Conservation (phyloP, 192 early-diverging fungal genomes). For the Pilaira anomala region DNA sequence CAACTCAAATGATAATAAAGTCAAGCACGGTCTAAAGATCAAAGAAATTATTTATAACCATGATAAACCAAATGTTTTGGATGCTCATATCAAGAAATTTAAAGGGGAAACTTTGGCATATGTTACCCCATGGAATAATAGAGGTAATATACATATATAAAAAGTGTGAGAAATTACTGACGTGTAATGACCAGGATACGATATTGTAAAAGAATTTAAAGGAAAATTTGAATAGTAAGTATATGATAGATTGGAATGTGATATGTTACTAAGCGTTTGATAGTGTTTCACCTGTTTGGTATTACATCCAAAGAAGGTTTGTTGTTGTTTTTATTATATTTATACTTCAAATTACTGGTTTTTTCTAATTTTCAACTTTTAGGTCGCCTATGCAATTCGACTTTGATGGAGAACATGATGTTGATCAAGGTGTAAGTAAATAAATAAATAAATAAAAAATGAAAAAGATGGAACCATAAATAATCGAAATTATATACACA, state of each 20-base stretch:
- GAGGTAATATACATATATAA: conserved; percentile 21
- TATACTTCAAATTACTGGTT: not conserved
- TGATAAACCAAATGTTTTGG: conserved; percentile 16
- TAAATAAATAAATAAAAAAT: not conserved
- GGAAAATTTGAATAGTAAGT: conserved; percentile 46
- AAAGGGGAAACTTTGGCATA: conserved; percentile 37
- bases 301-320: conserved; percentile 31
- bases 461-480: not conserved
- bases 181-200: conserved; percentile 33
- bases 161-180: not conserved
- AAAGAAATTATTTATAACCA: conserved; percentile 13
- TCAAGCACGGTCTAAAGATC: not conserved
- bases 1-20: not conserved
- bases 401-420: conserved; percentile 37
- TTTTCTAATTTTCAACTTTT: not conserved
- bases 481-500: conserved; percentile 3
- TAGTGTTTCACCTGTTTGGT: conserved; percentile 43
- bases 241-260: not conserved
- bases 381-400: conserved; percentile 15
- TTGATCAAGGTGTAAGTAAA: conserved; percentile 33
- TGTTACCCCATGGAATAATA: conserved; percentile 45
- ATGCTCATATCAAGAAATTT: conserved; percentile 30
- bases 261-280: not conserved
- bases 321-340: not conserved
- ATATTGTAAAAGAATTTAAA: conserved; percentile 43